Conservation (phyloP, 2,329 filamentous ascomycete genomes). For the Diaporthe aspalathi region DNA sequence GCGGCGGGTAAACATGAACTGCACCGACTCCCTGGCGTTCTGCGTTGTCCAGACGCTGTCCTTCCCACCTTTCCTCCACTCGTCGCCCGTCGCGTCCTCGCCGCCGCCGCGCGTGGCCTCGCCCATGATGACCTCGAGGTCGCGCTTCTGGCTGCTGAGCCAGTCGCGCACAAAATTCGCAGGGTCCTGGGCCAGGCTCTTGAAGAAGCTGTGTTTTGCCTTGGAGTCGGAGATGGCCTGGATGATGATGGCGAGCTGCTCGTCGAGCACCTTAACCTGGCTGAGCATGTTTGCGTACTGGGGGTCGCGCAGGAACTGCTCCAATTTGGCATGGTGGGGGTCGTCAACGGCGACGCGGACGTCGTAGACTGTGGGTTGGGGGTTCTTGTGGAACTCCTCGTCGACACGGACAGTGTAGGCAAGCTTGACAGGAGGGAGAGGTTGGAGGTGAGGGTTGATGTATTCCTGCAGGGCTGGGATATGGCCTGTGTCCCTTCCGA, state of each 20-base stretch:
- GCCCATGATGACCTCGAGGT: constrained; percentile 88
- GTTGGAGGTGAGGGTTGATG: constrained; percentile 80
- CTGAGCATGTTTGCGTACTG: constrained; percentile 78
- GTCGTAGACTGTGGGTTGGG: constrained; percentile 88
- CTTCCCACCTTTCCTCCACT: constrained; percentile 74
- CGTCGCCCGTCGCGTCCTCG: constrained; percentile 67
- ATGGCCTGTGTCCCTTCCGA: constrained; percentile 79
- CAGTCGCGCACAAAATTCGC: constrained; percentile 86
- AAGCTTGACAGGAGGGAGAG: constrained; percentile 84
- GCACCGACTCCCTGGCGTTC: constrained; percentile 72
- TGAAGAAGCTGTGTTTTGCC: constrained; percentile 90
- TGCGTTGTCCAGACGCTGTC: constrained; percentile 67
- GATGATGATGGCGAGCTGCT: constrained; percentile 84
- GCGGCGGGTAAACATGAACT: constrained; percentile 59
- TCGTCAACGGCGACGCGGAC: constrained; percentile 87
- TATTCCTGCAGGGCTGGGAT: constrained; percentile 89
- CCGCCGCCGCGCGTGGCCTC: constrained; percentile 76
- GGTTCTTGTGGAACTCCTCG: constrained; percentile 79
- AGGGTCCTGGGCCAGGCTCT: constrained; percentile 81
- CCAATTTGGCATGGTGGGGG: constrained; percentile 76
- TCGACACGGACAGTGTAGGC: constrained; percentile 96
- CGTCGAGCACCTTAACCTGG: constrained; percentile 81
- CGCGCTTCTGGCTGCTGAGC: constrained; percentile 90
- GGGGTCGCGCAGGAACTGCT: constrained; percentile 75
- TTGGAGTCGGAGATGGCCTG: constrained; percentile 87